A percentile compares a stretch with the other conserved stretches of the same genome.
Conservation (phyloP, 2,329 filamentous ascomycete genomes). For the Aspergillus sp. region DNA sequence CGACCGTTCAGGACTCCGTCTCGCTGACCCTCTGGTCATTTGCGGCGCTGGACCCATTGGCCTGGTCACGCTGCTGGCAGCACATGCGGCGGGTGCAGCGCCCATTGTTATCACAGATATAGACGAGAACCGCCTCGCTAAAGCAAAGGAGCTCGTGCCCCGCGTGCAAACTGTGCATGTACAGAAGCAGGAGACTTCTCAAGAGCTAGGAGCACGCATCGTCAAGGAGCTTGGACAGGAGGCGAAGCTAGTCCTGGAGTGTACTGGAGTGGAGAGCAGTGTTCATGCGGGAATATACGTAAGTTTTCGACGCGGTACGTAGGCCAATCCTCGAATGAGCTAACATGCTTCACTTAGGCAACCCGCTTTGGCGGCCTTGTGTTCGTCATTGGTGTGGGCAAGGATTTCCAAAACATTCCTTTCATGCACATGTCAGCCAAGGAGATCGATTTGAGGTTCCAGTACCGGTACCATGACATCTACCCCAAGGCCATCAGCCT, state of each 20-base stretch:
- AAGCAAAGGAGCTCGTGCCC: conserved; percentile 26
- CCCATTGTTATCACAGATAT: conserved; percentile 27
- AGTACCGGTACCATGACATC: conserved; percentile 28
- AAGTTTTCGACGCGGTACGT: not conserved
- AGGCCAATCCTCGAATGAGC: not conserved
- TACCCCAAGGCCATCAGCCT: conserved; percentile 29
- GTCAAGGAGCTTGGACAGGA: conserved; percentile 24
- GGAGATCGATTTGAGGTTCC: conserved; percentile 26
- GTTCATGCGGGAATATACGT: conserved; percentile 28
- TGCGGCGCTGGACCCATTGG: conserved; percentile 26
- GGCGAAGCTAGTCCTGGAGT: conserved; percentile 27
- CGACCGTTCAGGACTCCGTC: conserved; percentile 22
- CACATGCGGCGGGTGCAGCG: conserved; percentile 24
- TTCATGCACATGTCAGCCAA: conserved; percentile 28
- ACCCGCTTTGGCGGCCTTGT: conserved; percentile 25
- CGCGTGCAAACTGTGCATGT: conserved; percentile 20
- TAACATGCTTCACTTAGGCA: conserved; percentile 15
- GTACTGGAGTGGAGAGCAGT: conserved; percentile 27
- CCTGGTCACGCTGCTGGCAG: conserved; percentile 25
- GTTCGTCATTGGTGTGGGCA: conserved; percentile 27
- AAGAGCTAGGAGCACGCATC: conserved; percentile 18
- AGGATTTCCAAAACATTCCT: conserved; percentile 27
- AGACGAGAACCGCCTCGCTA: conserved; percentile 22
- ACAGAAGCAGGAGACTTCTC: conserved; percentile 10
- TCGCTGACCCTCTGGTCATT: conserved; percentile 24